Evolutionary conservation across 352 stramenopile genomes (phyloP), one percentile per base, ranked within the genome.

Genomic region (Phytophthora pistaciae): DNA sequence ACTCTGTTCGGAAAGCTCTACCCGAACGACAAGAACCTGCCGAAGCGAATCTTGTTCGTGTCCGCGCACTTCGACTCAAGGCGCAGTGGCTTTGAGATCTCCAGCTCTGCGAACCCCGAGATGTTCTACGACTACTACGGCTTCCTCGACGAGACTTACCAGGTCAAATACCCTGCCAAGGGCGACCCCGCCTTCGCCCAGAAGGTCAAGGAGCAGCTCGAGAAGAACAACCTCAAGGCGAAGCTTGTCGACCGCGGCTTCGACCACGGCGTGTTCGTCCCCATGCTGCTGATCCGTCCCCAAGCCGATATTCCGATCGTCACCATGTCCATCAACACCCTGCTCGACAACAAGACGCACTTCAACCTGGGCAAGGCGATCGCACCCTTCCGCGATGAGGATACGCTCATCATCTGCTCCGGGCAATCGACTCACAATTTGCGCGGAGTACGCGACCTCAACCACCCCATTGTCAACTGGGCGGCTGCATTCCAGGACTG

Each of bases 261-360:
- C 56, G 94, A 98, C 79, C 94, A 98, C 78, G 94, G 92, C 23
- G 85, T 96, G 18, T 98, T 98, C 70, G 82, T 98, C 23, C 92
- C 94, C 8, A 77, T 98, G 52, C 86, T 92, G 69, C 58, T 97
- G 46, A 92, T 97, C 70, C 92, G 87, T 42, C 89, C 92, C 0
- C 74, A 94, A 23, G 90, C 89, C 8, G 82, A 97, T 60, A 88
- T 98, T 52, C 93, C 93, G 0, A 84, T 98, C n/a, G 87, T 98
- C 9, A 82, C 77, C 53, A 70, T 98, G 42, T 95, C 84, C 20
- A 75, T 96, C 46, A 77, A 83, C 36, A 55, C 59, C 5, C 40
- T 21, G 10, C 62, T 77, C 44, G 46, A 63, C 42, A 57, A 71
- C 3, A 68, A 72, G 23, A 61, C 25, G 2, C 82, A 91, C 61